Evolutionary conservation across 805 yeast genomes (phyloP).

Genomic region (Candida patagonica): DNA sequence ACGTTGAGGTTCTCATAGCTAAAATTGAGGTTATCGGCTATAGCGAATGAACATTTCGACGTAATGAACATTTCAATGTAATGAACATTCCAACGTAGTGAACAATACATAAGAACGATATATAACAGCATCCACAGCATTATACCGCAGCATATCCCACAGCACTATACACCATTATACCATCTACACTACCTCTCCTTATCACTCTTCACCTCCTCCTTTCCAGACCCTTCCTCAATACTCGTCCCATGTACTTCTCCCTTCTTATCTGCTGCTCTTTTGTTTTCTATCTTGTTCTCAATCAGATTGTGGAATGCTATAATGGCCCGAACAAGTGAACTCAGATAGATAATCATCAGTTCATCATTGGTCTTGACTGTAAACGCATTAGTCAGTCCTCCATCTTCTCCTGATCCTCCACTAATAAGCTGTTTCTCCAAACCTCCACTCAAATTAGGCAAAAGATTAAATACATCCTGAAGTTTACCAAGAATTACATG

Average conservation of each 20-base stretch:
- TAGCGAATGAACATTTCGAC: too few relatives aligned
- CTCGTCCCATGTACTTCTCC: neutral
- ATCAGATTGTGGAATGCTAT: constrained; percentile 94
- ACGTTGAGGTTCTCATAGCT: too few relatives aligned
- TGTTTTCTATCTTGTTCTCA: constrained; percentile 88
- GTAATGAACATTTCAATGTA: too few relatives aligned
- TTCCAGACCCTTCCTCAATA: constrained; percentile 2
- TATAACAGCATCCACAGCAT: too few relatives aligned
- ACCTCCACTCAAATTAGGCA: constrained; percentile 60
- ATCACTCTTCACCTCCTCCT: too few relatives aligned
- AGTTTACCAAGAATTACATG: constrained; percentile 84
- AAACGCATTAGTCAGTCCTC: constrained; percentile 68
- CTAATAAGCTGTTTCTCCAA: constrained; percentile 15
- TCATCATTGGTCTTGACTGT: constrained; percentile 93
- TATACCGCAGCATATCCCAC: neutral
- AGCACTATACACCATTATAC: too few relatives aligned
- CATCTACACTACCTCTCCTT: too few relatives aligned
- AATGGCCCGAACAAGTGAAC: constrained; percentile 85
- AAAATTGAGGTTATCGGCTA: too few relatives aligned
- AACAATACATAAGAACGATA: too few relatives aligned
- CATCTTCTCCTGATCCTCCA: constrained; percentile 18
- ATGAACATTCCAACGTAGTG: too few relatives aligned
- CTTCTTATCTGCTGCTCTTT: constrained; percentile 25
- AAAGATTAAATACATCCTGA: constrained; percentile 87
- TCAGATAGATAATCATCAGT: constrained; percentile 84